Conservation (phyloP, 768 basidiomycete species). For the Serpula lacrymans region DNA sequence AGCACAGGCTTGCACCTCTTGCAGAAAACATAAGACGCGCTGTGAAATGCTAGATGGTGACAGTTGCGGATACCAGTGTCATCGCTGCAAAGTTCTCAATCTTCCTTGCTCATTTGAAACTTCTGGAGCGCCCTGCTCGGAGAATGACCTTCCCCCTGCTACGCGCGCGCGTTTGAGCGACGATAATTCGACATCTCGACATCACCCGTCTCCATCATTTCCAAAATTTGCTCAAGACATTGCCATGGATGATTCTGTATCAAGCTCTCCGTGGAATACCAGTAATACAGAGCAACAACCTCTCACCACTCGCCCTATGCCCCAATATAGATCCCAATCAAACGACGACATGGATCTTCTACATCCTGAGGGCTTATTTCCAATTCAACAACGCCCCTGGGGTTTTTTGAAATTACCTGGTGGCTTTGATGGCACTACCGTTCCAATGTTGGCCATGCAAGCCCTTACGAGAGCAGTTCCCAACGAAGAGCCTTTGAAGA, state of each 20-base stretch:
- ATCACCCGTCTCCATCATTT: conserved; percentile 13
- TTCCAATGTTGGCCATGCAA: conserved; percentile 45
- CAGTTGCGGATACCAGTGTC: conserved; percentile 36
- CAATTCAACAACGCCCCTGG: conserved; percentile 35
- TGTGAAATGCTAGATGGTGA: conserved; percentile 47
- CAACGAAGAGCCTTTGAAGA: conserved; percentile 18
- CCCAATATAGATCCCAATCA: conserved; percentile 15
- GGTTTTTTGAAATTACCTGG: conserved; percentile 35
- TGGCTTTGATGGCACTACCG: conserved; percentile 40
- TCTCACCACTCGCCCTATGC: conserved; percentile 9
- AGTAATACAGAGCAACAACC: conserved; percentile 11
- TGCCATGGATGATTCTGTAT: conserved; percentile 17
- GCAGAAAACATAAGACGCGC: conserved; percentile 46
- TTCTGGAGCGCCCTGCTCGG: conserved; percentile 14
- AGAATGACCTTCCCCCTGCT: conserved; percentile 21
- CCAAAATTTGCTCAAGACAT: conserved; percentile 19
- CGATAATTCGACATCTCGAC: conserved; percentile 2
- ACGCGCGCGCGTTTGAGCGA: conserved; percentile 3
- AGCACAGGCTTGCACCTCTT: conserved; percentile 42
- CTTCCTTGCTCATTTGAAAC: conserved; percentile 46
- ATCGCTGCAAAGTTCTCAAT: conserved; percentile 47
- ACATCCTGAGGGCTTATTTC: conserved; percentile 33
- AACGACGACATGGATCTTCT: conserved; percentile 28
- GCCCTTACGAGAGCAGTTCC: conserved; percentile 31
- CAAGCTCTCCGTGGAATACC: conserved; percentile 6